These are phyloP conservation scores for Vigna radiata DNA, from an alignment of 306 rosid species.

Conservation along the genomic window DNA sequence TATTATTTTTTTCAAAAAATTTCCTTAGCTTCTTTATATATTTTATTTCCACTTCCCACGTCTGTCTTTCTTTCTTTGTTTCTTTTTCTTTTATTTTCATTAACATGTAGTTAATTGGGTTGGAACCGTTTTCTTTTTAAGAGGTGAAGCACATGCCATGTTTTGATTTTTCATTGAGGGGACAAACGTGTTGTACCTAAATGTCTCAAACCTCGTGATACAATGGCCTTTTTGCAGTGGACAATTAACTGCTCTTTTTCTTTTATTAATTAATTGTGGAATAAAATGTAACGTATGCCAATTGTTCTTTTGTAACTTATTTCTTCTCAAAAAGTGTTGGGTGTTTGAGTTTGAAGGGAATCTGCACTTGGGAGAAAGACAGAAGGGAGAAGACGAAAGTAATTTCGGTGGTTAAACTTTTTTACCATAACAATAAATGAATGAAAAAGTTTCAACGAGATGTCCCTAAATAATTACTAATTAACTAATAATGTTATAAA, in stretches of 20 bases:
- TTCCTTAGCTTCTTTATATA: too few relatives aligned
- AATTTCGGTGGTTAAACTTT: too few relatives aligned
- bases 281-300: constrained; percentile 4
- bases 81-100: neutral
- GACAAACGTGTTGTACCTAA: constrained; percentile 29
- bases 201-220: neutral
- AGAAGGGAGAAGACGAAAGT: neutral
- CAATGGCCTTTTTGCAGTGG: constrained; percentile 17
- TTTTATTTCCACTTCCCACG: too few relatives aligned
- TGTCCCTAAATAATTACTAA: too few relatives aligned
- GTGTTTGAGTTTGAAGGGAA: constrained; percentile 34
- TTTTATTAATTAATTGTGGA: neutral
- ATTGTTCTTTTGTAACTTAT: neutral
- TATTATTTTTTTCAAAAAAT: too few relatives aligned
- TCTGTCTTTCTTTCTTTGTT: too few relatives aligned
- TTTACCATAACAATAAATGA: neutral
- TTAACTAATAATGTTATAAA: too few relatives aligned
- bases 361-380: constrained; percentile 11
- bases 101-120: neutral
- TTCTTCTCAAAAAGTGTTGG: constrained; percentile 27
- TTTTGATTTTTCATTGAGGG: constrained; percentile 31
- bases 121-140: constrained; percentile 29
- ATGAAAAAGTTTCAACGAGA: too few relatives aligned
- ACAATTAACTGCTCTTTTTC: neutral
- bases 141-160: constrained; percentile 46